Evolutionary conservation across 176 grass and related monocot species (phyloP).

Genomic region (Oryza rufipogon): DNA sequence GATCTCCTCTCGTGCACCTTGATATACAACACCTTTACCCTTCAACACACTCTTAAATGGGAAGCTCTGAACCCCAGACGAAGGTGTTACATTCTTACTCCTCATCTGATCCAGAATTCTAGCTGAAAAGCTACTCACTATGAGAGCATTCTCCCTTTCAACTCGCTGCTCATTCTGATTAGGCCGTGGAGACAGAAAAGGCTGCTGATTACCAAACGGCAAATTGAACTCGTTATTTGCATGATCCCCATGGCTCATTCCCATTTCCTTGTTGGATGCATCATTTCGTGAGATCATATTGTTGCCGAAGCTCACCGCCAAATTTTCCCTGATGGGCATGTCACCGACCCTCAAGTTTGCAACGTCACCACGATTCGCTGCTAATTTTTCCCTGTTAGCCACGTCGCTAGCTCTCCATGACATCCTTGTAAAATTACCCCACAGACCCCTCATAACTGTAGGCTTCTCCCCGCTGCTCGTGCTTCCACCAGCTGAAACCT

Average conservation of each 20-base stretch:
- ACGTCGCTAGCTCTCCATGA: constrained; percentile 47
- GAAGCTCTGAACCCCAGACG: constrained; percentile 46
- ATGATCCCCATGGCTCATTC: constrained; percentile 31
- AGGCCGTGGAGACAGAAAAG: constrained; percentile 14
- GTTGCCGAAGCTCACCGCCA: background rate
- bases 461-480: constrained; percentile 58
- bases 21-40: constrained; percentile 69
- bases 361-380: constrained; percentile 21
- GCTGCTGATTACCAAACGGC: constrained; percentile 48
- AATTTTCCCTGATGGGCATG: constrained; percentile 27
- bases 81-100: constrained; percentile 44
- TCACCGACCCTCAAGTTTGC: constrained; percentile 40
- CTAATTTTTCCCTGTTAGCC: constrained; percentile 23
- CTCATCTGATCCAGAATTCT: constrained; percentile 57
- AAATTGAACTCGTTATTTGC: constrained; percentile 43
- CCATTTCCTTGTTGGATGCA: constrained; percentile 16
- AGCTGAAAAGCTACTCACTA: constrained; percentile 47
- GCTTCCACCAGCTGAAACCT: constrained; percentile 57
- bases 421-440: constrained; percentile 80
- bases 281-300: constrained; percentile 13
- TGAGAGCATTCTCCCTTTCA: constrained; percentile 43
- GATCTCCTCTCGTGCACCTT: constrained; percentile 43
- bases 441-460: constrained; percentile 58
- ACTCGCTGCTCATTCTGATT: constrained; percentile 40
- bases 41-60: constrained; percentile 59